Evolutionary conservation across 441 rosid genomes (phyloP).

Genomic region (Eutrema salsugineum): DNA sequence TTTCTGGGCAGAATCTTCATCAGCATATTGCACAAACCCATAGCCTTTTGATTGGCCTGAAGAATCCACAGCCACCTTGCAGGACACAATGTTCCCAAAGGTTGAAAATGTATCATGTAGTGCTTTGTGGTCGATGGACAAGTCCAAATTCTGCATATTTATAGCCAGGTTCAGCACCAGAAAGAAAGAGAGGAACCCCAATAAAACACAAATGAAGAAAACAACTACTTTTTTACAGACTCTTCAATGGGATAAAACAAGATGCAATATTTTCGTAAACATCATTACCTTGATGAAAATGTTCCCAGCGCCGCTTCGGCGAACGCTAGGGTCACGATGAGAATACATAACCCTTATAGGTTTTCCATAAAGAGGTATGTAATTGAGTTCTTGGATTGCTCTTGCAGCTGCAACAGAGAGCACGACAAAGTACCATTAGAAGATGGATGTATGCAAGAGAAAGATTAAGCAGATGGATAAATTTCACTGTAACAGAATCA

Average conservation of each 20-base stretch:
- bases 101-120: slow-evolving; percentile 75
- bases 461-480: not conserved
- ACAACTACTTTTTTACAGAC: not conserved
- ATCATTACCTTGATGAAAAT: slow-evolving; percentile 74
- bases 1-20: slow-evolving; percentile 67
- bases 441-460: not conserved
- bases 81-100: slow-evolving; percentile 79
- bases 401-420: slow-evolving; percentile 60
- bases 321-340: slow-evolving; percentile 78
- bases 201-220: not conserved
- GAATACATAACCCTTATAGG: slow-evolving; percentile 83
- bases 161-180: not conserved
- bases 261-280: not conserved
- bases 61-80: slow-evolving; percentile 80
- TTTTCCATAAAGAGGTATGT: slow-evolving; percentile 66
- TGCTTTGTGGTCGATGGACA: slow-evolving; percentile 81
- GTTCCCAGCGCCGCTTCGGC: slow-evolving; percentile 83
- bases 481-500: not conserved
- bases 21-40: slow-evolving; percentile 86
- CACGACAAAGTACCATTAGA: not conserved
- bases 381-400: slow-evolving; percentile 81
- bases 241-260: not conserved
- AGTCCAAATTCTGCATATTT: slow-evolving; percentile 64
- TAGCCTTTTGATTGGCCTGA: slow-evolving; percentile 84
- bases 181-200: not conserved